Base-by-base conservation (phyloP, 768 basidiomycete genomes). In the Rubroboletus satanas region DNA sequence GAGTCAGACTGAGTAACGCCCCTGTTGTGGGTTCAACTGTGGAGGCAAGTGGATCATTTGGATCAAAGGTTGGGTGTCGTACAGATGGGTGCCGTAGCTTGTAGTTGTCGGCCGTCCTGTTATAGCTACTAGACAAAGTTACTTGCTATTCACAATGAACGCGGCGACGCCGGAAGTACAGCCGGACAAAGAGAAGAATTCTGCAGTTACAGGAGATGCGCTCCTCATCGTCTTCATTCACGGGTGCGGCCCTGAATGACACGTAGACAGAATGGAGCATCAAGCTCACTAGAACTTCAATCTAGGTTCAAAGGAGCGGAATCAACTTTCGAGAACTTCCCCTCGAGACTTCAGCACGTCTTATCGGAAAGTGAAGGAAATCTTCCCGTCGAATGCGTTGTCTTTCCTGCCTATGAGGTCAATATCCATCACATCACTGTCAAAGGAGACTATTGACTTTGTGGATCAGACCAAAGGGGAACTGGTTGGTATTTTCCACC, bases 341-440 rank as follows among this genome's bases (percentile, higher is more conserved):
- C 94, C 1, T 77, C 84, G 48, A 78, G 92, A 49, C 74, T 98
- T 29, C 81, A 83, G 55, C 90, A 96, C 64, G 71, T 93, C 41
- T 75, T 96, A 5, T 74, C 83, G 7, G 82, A 88, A 63, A 86
- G 83, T 0, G 74, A 89, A 26, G 68, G 74, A 3, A 73, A 80
- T 37, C 71, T 82, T 5, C 65, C 65, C 32, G 83, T 90, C 10
- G 89, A 95, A 67, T 87, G 81, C 56, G 71, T 86, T n/a, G 76
- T 92, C 14, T 97, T 96, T 65, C 94, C 94, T 23, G 85, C 84
- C 2, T 98, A 96, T 62, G 90, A 97, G 79, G 90, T 89, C 56
- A 61, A 53, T 62, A 10, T 48, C 52, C 47, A 51, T 59, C 45
- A 44, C 38, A 55, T 53, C 35, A 12, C 9, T 36, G 18, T 29